A percentile compares a stretch with the other conserved stretches of the same genome.
Conservation (phyloP, 352 stramenopile genomes). For the Globisporangium heterothallicum region DNA sequence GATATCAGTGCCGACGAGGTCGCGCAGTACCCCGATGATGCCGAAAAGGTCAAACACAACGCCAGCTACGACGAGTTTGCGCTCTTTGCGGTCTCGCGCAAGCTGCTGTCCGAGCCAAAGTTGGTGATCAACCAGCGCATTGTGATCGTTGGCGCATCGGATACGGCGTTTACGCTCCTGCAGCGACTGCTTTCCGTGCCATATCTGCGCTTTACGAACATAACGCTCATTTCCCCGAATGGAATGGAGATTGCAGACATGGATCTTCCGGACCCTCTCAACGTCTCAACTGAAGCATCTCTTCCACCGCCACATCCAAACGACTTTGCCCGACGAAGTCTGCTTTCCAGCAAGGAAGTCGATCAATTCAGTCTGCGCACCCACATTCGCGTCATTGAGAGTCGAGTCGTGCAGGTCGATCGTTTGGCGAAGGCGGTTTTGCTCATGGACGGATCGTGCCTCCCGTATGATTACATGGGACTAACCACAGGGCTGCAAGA, state of each 20-base stretch:
- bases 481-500: slow-evolving; percentile 75
- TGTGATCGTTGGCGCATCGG: slow-evolving; percentile 81
- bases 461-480: slow-evolving; percentile 83
- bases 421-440: slow-evolving; percentile 58
- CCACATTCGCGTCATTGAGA: slow-evolving; percentile 57
- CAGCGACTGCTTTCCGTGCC: slow-evolving; percentile 67
- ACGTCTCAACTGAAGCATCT: neutral
- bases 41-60: slow-evolving; percentile 13
- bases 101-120: slow-evolving; percentile 83
- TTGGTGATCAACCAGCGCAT: slow-evolving; percentile 77
- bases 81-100: slow-evolving; percentile 84
- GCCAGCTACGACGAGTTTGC: slow-evolving; percentile 35
- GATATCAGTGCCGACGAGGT: slow-evolving; percentile 37
- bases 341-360: slow-evolving; percentile 33
- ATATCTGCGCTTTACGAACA: slow-evolving; percentile 83
- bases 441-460: slow-evolving; percentile 71
- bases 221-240: slow-evolving; percentile 79
- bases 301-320: slow-evolving; percentile 14
- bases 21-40: slow-evolving; percentile 44
- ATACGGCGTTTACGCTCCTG: slow-evolving; percentile 75
- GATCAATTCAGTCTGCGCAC: slow-evolving; percentile 56
- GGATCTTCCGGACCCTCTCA: slow-evolving; percentile 13
- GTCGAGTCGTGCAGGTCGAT: slow-evolving; percentile 66
- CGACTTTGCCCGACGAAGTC: slow-evolving; percentile 51
- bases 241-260: slow-evolving; percentile 43